Evolutionary conservation across 1,284 basidiomycete species (phyloP), one percentile per base, ranked within the genome.

Genomic region (Xerocomus amazonicus): DNA sequence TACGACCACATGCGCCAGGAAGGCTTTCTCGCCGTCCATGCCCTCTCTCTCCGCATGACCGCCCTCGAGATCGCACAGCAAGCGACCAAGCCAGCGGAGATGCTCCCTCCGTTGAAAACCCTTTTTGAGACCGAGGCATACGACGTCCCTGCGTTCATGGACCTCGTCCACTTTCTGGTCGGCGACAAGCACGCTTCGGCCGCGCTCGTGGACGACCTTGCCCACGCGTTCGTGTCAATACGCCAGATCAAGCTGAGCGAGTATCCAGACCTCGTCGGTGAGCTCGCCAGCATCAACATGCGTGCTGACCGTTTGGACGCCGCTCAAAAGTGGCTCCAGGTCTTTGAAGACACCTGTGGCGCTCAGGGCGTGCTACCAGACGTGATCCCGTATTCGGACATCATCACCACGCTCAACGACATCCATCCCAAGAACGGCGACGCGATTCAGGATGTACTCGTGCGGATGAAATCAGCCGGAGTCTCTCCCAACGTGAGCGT

Each of bases 1-100:
- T 72, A 76, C 55, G 57, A 67, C 3, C 66, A 69, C 14, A 77
- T 82, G 74, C 50, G 62, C 16, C 55, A 63, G 3, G 70, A 73
- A 23, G 71, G 72, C 8, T 66, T 74, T 45, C 42, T 72, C 3
- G 68, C 72, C 1, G 63, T 72, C 12, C 51, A 64, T 8, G 50
- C 66, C 9, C 69, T 76, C 9, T 68, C 73, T 47, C 69, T 74
- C 6, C 71, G 69, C 46, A 72, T 81, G 60, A 46, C 66, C 4
- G 68, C 73, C 6, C 59, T 74, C 39, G 57, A 60, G 4, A 34
- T 60, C 53, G 53, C 61, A 12, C 26, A 51, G 42, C 32, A 45
- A 32, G 28, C 46, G 29, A 56, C 50, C 27, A 49, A 43, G 8
- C 46, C 61, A 28, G 48, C 56, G 7, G 62, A 59, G 2, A 55